Conservation (phyloP, 768 basidiomycete genomes). For the Boletus insuetus region DNA sequence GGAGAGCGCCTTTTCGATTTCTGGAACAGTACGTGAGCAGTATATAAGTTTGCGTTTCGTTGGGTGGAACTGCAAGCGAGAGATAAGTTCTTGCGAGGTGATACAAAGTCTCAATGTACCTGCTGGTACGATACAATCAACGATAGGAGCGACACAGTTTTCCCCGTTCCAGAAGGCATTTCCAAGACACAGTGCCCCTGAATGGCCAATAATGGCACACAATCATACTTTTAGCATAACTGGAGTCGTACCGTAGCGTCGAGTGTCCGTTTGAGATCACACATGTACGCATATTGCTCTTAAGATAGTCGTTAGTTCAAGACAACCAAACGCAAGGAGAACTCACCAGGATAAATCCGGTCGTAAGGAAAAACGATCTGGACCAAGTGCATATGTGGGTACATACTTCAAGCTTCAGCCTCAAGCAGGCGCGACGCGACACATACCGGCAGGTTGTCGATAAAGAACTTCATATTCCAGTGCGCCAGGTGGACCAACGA, state of each 20-base stretch:
- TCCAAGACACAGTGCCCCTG: constrained; percentile 99
- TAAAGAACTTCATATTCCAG: constrained; percentile 69
- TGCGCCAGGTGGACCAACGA: not conserved
- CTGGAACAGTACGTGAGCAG: constrained; percentile 98
- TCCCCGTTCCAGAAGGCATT: constrained; percentile 99
- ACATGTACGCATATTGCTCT: constrained; percentile 99
- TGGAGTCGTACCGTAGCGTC: constrained; percentile 75
- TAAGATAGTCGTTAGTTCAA: constrained; percentile 29
- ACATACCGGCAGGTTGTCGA: constrained; percentile 74
- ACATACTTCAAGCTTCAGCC: not conserved
- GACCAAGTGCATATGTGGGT: not conserved
- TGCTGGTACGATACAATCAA: constrained; percentile 98
- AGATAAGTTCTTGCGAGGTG: not conserved
- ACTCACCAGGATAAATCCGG: constrained; percentile 89
- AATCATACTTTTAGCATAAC: not conserved
- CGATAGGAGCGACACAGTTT: constrained; percentile 93
- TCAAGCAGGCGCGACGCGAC: constrained; percentile 12
- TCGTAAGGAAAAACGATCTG: constrained; percentile 92
- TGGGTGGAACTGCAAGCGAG: constrained; percentile 72
- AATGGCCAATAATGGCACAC: constrained; percentile 2
- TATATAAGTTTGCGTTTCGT: constrained; percentile 93
- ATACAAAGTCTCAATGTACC: constrained; percentile 38
- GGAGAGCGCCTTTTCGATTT: constrained; percentile 96
- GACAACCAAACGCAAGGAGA: not conserved
- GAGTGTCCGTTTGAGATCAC: constrained; percentile 93